phyloP scores from a whole-genome alignment of 805 yeast species.

The Barnettozyma wickerhamii region DNA sequence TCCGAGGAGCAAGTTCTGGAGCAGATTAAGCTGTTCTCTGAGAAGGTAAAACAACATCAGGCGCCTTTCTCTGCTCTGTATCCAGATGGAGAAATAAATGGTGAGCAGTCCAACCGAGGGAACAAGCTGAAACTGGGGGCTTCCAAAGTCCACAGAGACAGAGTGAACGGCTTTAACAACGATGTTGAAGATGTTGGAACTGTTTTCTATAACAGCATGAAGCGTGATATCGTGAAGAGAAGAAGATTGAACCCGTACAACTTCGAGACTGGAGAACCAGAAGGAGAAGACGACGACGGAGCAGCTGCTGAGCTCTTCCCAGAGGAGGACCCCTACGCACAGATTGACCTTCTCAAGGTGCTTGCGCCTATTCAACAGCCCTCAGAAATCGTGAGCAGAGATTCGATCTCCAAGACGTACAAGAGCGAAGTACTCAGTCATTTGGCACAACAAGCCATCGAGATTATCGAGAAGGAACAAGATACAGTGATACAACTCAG shows the following conservation, averaged over 20 bases:
- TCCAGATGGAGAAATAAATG: constrained; percentile 21
- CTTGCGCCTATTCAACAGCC: constrained; percentile 80
- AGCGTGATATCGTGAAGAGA: constrained; percentile 27
- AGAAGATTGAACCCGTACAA: constrained; percentile 25
- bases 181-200: constrained; percentile 18
- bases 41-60: constrained; percentile 14
- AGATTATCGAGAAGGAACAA: constrained; percentile 79
- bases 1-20: constrained; percentile 6
- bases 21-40: constrained; percentile 11
- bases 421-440: constrained; percentile 49
- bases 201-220: constrained; percentile 28
- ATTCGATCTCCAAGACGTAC: constrained; percentile 64
- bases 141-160: constrained; percentile 40
- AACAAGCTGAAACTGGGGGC: constrained; percentile 51
- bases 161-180: constrained; percentile 33
- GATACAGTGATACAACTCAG: constrained; percentile 66
- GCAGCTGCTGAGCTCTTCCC: constrained; percentile 3
- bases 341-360: constrained; percentile 51
- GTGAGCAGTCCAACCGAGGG: constrained; percentile 49
- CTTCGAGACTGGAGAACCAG: constrained; percentile 22
- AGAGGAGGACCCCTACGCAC: constrained; percentile 42
- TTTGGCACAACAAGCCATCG: constrained; percentile 69
- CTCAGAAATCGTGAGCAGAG: constrained; percentile 69
- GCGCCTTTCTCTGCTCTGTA: not conserved
- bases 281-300: constrained; percentile 34